These are phyloP conservation scores for Psilocybe cyanescens DNA, from an alignment of 768 basidiomycete genomes.

Conservation along the genomic window DNA sequence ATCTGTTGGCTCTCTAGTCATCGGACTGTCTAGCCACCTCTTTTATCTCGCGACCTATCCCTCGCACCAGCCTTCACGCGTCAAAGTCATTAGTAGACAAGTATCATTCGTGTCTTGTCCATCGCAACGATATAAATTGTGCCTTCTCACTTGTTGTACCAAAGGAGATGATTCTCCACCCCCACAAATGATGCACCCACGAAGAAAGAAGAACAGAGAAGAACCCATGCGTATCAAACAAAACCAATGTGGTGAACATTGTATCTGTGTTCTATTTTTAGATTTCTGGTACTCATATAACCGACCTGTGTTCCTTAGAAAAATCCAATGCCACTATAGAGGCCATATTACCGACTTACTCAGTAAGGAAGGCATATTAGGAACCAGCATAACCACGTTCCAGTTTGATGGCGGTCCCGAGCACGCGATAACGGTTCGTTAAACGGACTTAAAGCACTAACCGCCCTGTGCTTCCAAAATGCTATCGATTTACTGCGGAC, in stretches of 20 bases:
- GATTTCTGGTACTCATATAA: too few species aligned
- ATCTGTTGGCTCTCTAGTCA: neutral
- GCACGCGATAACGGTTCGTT: neutral
- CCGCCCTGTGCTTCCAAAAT: neutral
- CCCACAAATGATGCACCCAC: neutral
- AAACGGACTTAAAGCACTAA: neutral
- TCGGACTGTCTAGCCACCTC: too few species aligned
- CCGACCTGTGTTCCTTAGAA: neutral
- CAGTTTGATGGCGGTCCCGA: neutral
- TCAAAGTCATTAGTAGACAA: too few species aligned
- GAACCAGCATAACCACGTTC: neutral
- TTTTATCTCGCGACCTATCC: too few species aligned
- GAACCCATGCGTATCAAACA: too few species aligned
- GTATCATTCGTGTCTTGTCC: too few species aligned
- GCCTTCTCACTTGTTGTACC: neutral
- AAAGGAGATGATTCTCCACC: neutral
- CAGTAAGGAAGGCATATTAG: neutral
- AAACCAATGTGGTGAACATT: too few species aligned
- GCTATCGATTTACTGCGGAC: neutral
- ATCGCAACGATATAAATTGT: too few species aligned
- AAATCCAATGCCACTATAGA: neutral
- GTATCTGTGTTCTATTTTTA: too few species aligned
- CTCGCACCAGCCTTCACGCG: too few species aligned
- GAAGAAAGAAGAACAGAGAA: too few species aligned
- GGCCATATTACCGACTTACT: neutral